A percentile compares a stretch with the other conserved stretches of the same genome.
Evolutionary conservation across 2,329 filamentous ascomycete genomes (phyloP).

Genomic region (Colletotrichum eremochloae): DNA sequence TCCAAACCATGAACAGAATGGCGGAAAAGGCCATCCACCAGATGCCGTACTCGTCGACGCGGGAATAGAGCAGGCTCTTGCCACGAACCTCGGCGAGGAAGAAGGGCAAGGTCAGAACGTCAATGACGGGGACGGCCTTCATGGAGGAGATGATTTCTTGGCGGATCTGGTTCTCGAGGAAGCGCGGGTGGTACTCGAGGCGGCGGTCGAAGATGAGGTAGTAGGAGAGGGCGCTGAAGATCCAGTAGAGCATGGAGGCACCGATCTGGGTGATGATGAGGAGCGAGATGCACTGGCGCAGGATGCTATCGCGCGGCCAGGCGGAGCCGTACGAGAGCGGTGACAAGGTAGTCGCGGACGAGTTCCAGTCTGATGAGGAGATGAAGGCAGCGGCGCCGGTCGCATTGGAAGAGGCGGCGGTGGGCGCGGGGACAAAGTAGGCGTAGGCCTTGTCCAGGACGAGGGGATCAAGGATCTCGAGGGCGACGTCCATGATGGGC

Average conservation of each 20-base stretch:
- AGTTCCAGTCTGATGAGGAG: conserved; percentile 31
- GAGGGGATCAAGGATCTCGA: conserved; percentile 58
- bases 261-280: conserved; percentile 56
- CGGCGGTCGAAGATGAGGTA: conserved; percentile 70
- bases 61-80: conserved; percentile 57
- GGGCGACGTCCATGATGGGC: conserved; percentile 54
- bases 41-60: conserved; percentile 56
- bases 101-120: conserved; percentile 59
- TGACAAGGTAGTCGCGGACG: not conserved
- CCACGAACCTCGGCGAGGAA: conserved; percentile 64
- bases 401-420: conserved; percentile 23
- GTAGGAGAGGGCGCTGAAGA: conserved; percentile 79
- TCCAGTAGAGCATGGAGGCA: conserved; percentile 66
- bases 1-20: conserved; percentile 60
- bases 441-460: conserved; percentile 57
- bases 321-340: conserved; percentile 46
- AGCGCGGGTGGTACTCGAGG: conserved; percentile 61
- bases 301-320: conserved; percentile 57
- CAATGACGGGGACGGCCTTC: conserved; percentile 58
- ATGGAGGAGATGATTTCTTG: conserved; percentile 60
- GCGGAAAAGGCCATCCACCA: conserved; percentile 55
- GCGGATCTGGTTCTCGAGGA: conserved; percentile 61
- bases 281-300: conserved; percentile 55
- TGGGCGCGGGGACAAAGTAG: conserved; percentile 51
- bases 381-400: conserved; percentile 34